Evolutionary conservation across 208 protist species (phyloP).

Genomic region (Crithidia expoeki): DNA sequence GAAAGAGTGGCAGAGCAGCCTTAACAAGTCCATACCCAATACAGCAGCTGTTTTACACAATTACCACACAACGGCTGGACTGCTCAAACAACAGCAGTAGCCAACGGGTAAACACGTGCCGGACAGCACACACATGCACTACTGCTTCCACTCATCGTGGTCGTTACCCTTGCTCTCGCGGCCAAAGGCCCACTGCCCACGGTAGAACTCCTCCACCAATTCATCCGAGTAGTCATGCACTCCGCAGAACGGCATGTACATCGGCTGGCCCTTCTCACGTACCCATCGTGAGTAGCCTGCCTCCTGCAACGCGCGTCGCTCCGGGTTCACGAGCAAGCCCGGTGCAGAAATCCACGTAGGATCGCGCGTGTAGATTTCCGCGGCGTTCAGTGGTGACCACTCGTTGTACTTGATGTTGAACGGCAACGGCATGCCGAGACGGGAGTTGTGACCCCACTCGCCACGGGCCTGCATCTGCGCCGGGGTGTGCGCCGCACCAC

Average conservation of each 20-base stretch:
- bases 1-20: too few species aligned
- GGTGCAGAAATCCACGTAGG: conserved; percentile 83
- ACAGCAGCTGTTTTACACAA: too few species aligned
- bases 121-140: too few species aligned
- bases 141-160: conserved; percentile 90
- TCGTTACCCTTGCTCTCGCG: conserved; percentile 88
- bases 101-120: too few species aligned
- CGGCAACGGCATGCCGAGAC: conserved; percentile 72
- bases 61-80: too few species aligned
- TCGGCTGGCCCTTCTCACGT: conserved; percentile 80
- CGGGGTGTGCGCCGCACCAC: conserved; percentile 81
- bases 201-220: conserved; percentile 91
- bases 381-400: conserved; percentile 70
- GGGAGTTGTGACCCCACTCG: conserved; percentile 88
- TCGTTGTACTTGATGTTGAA: conserved; percentile 90
- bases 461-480: conserved; percentile 88
- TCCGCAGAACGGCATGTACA: conserved; percentile 89
- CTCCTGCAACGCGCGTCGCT: conserved; percentile 77
- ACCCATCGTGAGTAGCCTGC: conserved; percentile 88
- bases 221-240: conserved; percentile 90
- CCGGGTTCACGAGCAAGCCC: conserved; percentile 78
- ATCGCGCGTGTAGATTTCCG: conserved; percentile 72
- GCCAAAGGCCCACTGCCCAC: conserved; percentile 88
- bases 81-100: too few species aligned
- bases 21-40: too few species aligned